Base-by-base conservation (phyloP, 768 basidiomycete species). In the Termitomyces sp. region DNA sequence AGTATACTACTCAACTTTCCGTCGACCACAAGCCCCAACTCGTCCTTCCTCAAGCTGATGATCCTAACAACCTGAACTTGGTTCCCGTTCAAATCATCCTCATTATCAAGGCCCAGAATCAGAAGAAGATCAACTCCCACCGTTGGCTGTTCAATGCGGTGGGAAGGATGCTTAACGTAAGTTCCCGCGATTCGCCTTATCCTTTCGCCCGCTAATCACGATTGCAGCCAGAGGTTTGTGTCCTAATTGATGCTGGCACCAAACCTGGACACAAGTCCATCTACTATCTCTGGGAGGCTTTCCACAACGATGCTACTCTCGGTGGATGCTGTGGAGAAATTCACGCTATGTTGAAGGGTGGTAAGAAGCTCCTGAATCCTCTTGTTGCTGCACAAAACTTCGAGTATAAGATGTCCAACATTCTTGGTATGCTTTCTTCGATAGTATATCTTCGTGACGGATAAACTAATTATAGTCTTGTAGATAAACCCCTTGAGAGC, bases 401-500 rank as follows among this genome's bases (percentile, higher is more conserved):
- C 67, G 94, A 96, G 77, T 97, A 97, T 77, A 96, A 94, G 77
- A 96, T 97, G 92, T 95, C 92, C 49, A 97, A 98, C 75, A 96
- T 98, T 70, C 81, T 98, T 36, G 91, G 88, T 87, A 67, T 51
- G 80, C 61, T 36, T 14, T 47, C 31, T 49, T 12, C 31, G 7
- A 37, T 43, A 29, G 40, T 38, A n/a, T 10, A 2, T 49, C 20
- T 45, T 42, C n/a, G 14, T 20, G 15, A 32, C 10, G 20, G 40
- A 38, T 25, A 29, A 31, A 17, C 40, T 61, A 1, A 56, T 37
- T 10, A 11, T 64, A 3, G 8, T 20, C 20, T n/a, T 57, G 14
- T 59, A 88, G 93, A 95, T 73, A 96, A 97, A 73, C 96, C 96
- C 0, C 80, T 95, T 46, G 96, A 98, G 76, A 94, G 92, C 72